Evolutionary conservation across 768 basidiomycete species (phyloP), one percentile per base, ranked within the genome.

Genomic region (Trametes elegans): DNA sequence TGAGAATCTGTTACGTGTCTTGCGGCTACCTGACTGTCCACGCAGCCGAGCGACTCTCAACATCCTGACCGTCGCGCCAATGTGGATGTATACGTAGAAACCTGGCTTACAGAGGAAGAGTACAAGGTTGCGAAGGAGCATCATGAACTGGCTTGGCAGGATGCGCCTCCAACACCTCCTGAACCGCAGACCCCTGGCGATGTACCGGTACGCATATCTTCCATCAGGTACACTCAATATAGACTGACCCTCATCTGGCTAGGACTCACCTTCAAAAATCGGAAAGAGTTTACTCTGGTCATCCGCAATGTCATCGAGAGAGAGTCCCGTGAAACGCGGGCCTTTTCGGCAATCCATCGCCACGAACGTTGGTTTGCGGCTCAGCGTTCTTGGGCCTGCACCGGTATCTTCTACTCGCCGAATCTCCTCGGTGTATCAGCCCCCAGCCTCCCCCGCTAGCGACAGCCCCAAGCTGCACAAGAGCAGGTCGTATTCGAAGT

Each of bases 231-330:
- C 13, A 3, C 7, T 9, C 1, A 5, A 7, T 23, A 21, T 2
- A 24, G 31, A 19, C 26, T 51, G 2, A 57, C 44, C 21, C 5
- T 50, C 23, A 2, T 2, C 11, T 3, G 3, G 7, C 8, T 48
- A 69, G 59, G 73, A 66, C 40, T 73, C 73, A 11, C 75, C 74
- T 13, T 58, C 68, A 5, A 73, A 70, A 53, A 58, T 62, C 5
- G 88, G 88, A 35, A 90, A 91, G 66, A 80, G 79, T 57, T 78
- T 91, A 3, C 71, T 91, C 10, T 91, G 88, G 88, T 73, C 77
- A 35, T 81, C 84, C 2, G 75, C 81, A n/a, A 72, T 74, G 5
- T 69, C 77, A 13, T 58, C 66, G 36, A 58, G 71, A 36, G 67
- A 71, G 50, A 62, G 62, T 57, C 65, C 70, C 4, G 45, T 64